A percentile compares a stretch with the other conserved stretches of the same genome.
Evolutionary conservation across 169 alveolate genomes (phyloP).

Genomic region (Cryptosporidium parvum): DNA sequence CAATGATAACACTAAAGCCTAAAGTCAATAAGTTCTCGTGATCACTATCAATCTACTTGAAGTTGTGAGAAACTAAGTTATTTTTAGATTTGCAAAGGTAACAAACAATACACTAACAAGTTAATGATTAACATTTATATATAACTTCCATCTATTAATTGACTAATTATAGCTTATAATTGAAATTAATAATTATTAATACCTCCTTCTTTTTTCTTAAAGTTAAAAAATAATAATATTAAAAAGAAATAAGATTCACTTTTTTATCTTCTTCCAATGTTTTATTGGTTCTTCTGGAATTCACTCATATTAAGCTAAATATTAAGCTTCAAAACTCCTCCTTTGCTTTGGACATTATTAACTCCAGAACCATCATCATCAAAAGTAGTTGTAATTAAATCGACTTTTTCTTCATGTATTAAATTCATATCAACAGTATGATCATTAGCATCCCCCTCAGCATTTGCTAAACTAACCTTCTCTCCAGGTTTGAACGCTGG

Average conservation of each 20-base stretch:
- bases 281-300: not conserved
- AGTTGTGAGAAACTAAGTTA: not conserved
- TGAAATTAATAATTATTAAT: too few species aligned
- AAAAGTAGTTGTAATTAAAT: slow-evolving; percentile 7
- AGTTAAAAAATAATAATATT: too few species aligned
- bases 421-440: not conserved
- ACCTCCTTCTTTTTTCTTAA: not conserved
- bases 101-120: not conserved
- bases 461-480: slow-evolving; percentile 78
- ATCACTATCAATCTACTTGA: not conserved
- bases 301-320: not conserved
- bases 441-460: not conserved
- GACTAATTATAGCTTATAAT: not conserved
- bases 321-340: slow-evolving; percentile 22
- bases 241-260: not conserved
- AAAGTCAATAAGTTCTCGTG: not conserved
- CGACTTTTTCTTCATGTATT: slow-evolving; percentile 13
- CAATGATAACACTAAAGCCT: not conserved
- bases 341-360: not conserved
- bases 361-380: not conserved
- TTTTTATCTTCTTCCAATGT: not conserved
- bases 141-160: not conserved
- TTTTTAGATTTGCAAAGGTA: not conserved
- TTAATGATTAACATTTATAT: not conserved
- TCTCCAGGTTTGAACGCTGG: slow-evolving; percentile 97